Evolutionary conservation across 352 stramenopile species (phyloP).

Genomic region (Halophytophthora batemanensis): DNA sequence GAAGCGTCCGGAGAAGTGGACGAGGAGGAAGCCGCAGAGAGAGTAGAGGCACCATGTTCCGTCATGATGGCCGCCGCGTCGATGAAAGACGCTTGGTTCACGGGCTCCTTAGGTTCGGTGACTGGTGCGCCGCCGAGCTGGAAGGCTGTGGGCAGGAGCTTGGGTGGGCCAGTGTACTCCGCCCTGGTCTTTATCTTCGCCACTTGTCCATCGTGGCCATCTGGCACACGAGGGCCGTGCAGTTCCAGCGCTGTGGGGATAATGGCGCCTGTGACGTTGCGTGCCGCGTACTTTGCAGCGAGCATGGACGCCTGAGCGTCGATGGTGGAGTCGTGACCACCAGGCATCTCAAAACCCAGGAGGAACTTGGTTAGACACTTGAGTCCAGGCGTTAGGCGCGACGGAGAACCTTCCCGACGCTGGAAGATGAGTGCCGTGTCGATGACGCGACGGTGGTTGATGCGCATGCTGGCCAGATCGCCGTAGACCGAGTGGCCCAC

Average conservation of each 20-base stretch:
- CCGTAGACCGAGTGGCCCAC: slow-evolving; percentile 80
- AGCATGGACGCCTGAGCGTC: slow-evolving; percentile 87
- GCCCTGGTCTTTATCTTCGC: slow-evolving; percentile 1
- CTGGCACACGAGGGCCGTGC: slow-evolving; percentile 37
- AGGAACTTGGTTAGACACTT: slow-evolving; percentile 79
- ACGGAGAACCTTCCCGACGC: slow-evolving; percentile 38
- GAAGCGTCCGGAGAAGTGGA: background rate
- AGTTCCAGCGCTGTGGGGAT: slow-evolving; percentile 69
- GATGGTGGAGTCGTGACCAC: slow-evolving; percentile 82
- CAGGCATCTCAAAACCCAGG: slow-evolving; percentile 80
- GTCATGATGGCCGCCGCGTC: slow-evolving; percentile 21
- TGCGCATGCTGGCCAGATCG: slow-evolving; percentile 69
- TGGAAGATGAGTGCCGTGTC: slow-evolving; percentile 82
- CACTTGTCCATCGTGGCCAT: background rate
- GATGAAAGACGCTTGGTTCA: slow-evolving; percentile 35
- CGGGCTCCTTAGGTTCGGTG: slow-evolving; percentile 6
- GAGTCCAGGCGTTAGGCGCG: slow-evolving; percentile 54
- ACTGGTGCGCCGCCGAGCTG: slow-evolving; percentile 10
- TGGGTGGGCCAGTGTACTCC: slow-evolving; percentile 30
- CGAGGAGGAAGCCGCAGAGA: too few relatives aligned
- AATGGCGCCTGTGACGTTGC: slow-evolving; percentile 51
- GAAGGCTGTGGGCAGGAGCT: slow-evolving; percentile 47
- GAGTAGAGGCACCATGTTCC: background rate
- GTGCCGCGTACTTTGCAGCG: slow-evolving; percentile 72
- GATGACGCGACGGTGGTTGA: slow-evolving; percentile 77